Evolutionary conservation across 305 asterid species (phyloP), one percentile per base, ranked within the genome.

Genomic region (Striga hermonthica): DNA sequence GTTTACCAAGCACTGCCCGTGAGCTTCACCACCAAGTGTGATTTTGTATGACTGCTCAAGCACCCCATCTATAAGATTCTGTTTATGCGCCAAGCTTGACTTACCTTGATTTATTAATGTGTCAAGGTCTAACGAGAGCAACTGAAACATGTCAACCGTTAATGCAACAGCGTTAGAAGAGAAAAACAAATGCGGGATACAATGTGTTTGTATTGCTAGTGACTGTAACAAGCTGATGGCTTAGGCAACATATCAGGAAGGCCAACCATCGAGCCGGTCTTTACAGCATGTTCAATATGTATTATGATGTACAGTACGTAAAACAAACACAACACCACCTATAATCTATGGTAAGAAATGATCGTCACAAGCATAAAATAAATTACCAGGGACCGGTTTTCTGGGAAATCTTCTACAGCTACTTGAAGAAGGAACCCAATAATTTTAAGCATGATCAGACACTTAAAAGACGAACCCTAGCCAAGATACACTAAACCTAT

Each of bases 1-100:
- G 57, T 58, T 77, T 84, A 86, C 97, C 95, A 91, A 76, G 81
- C 95, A 89, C 76, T 59, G 76, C 44, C 96, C 98, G 67, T 79
- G 85, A 55, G 74, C 75, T 67, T 92, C 96, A 60, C 78, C 82
- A 45, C 95, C 95, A 74, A 89, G 91, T 67, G 81, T 80, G 70
- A 91, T 81, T 77, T 82, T 83, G 58, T 82, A 88, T 7, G 96
- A 86, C 62, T 73, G 84, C 75, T 80, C 81, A 28, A 91, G 88
- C 76, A 67, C 81, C 70, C 72, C 86, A 31, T 77, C 82, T 63
- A 91, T 85, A 40, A 52, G 65, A 67, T 78, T 86, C 79, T 89
- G 90, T 71, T 91, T 83, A 57, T 75, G 71, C 13, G 81, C 76
- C 76, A 91, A 75, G 78, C 88, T 89, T 57, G 72, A 74, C 74